phyloP scores from a whole-genome alignment of 257 asterid species.

The Rhazya stricta region DNA sequence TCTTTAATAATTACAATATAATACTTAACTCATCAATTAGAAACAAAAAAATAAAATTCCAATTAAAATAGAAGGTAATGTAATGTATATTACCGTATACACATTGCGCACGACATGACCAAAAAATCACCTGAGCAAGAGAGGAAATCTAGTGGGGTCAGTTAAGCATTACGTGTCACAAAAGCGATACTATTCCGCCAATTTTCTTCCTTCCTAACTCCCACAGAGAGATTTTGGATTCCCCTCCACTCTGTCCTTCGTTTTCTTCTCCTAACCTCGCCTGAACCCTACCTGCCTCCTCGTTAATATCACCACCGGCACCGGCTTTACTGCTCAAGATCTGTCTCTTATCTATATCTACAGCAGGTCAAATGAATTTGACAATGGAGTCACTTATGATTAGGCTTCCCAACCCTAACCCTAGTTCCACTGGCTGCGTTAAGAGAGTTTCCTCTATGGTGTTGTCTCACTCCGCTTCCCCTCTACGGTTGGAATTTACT shows the following conservation, averaged over 20 bases:
- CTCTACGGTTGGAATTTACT: slow-evolving; percentile 10
- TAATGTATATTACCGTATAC: too few relatives aligned
- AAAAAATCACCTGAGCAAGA: too few relatives aligned
- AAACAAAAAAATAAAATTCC: too few relatives aligned
- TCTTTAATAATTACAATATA: too few relatives aligned
- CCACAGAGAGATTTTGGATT: too few relatives aligned
- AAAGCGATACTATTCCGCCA: background rate
- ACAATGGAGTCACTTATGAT: background rate
- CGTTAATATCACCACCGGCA: background rate
- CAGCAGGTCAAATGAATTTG: background rate
- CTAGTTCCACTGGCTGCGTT: background rate
- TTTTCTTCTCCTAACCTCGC: background rate
- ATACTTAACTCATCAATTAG: too few relatives aligned
- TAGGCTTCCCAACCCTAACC: slow-evolving; percentile 5
- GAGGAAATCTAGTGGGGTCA: background rate
- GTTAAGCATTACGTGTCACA: background rate
- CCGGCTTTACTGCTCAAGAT: background rate
- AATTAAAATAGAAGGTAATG: too few relatives aligned
- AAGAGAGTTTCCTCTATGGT: background rate
- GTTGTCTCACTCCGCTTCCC: slow-evolving; percentile 9
- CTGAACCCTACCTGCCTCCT: background rate
- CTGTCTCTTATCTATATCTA: background rate
- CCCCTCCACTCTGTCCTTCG: background rate
- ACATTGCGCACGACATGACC: background rate
- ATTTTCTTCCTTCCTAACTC: background rate